Base-by-base conservation (phyloP, 805 yeast species). In the Millerozyma acaciae region DNA sequence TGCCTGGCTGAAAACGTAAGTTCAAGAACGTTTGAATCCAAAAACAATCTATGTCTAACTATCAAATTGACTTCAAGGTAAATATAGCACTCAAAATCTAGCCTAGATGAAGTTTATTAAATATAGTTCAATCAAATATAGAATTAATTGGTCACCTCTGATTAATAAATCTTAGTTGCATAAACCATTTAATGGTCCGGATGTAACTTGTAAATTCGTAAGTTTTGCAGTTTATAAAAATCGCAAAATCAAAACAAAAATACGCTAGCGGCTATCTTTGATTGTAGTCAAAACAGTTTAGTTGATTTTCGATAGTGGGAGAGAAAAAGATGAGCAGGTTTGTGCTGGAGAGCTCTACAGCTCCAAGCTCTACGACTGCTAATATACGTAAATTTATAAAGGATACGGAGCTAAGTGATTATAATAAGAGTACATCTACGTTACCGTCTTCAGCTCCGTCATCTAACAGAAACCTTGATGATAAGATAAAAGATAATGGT, bases 371-470 rank as follows among this genome's bases (percentile, higher is more conserved):
- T 16, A 50, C 59, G 6, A 45, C 53, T 2, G 51, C 44, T 30
- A 49, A 53, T 26, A 54, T 60, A 34, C 40, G 45, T 28, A 47
- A 44, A 28, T 61, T 42, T 36, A 55, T 60, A 5, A 43, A 42
- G 32, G 57, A 56, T 21, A 59, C 67, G 0, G 55, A 52, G 19
- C 33, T 60, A 14, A 40, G 49, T 18, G 60, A 50, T 30, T 33
- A 30, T 21, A 35, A 38, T 22, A 26, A 35, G 13, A 33, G 37
- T 26, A 8, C 34, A 13, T 44, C 50, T 4, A 47, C 53, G 2
- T 40, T 45, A 7, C 48, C 41, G 26, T 41, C 51, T 5, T 39
- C 51, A 6, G 21, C 38, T 8, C 16, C 26, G 9, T 12, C 13
- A 3, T 13, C 16, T 19, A 19, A 28, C 13, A 17, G 15, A 10